These are phyloP conservation scores for Pichia kluyveri DNA, from an alignment of 805 yeast species.

Conservation along the genomic window DNA sequence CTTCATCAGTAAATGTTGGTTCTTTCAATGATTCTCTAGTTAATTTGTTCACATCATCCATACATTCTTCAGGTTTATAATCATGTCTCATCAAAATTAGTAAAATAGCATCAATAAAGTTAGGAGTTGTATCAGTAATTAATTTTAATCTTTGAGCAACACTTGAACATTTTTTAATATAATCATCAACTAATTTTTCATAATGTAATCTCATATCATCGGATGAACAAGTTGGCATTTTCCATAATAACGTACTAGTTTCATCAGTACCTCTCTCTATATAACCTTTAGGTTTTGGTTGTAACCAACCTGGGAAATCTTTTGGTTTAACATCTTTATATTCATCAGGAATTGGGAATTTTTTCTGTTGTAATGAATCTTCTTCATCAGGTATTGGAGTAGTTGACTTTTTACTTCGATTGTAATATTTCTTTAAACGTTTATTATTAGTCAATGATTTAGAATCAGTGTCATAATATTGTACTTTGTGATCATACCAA, in stretches of 20 bases:
- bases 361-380: constrained; percentile 9
- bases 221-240: constrained; percentile 23
- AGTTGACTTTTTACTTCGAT: constrained; percentile 15
- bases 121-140: constrained; percentile 53
- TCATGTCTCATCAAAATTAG: constrained; percentile 40
- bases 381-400: constrained; percentile 16
- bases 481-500: constrained; percentile 56
- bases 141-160: constrained; percentile 49
- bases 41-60: constrained; percentile 34
- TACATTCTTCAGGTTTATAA: constrained; percentile 45
- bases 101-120: constrained; percentile 70
- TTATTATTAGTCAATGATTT: constrained; percentile 12
- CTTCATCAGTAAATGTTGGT: constrained; percentile 64
- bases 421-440: constrained; percentile 14
- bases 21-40: constrained; percentile 58
- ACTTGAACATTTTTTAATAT: constrained; percentile 43
- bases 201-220: constrained; percentile 4
- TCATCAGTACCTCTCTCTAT: constrained; percentile 75
- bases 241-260: constrained; percentile 63
- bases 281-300: constrained; percentile 71
- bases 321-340: constrained; percentile 31
- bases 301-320: constrained; percentile 67
- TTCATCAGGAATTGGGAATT: constrained; percentile 35
- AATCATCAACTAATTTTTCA: constrained; percentile 32
- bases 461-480: constrained; percentile 44